phyloP scores from a whole-genome alignment of 176 grass and related monocot species.

The Elaeis guineensis region DNA sequence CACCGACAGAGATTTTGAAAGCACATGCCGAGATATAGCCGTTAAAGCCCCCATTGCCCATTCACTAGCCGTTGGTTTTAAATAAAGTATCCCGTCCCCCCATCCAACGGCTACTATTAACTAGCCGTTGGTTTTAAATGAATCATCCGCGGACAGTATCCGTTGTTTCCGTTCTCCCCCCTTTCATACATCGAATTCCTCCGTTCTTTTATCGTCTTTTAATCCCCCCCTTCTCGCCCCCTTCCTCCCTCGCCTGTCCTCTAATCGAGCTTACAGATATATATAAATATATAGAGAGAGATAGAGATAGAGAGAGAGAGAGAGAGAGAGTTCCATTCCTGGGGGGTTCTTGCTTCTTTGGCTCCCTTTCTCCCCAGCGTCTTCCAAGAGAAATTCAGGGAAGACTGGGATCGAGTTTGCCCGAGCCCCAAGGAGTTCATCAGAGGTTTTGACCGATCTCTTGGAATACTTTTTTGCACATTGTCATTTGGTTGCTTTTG shows the following conservation, averaged over 20 bases:
- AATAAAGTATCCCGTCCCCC: slow-evolving; percentile 2
- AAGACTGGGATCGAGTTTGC: no score
- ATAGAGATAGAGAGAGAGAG: neutral
- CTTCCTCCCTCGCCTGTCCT: neutral
- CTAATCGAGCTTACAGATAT: no score
- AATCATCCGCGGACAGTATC: no score
- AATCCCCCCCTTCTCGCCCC: neutral
- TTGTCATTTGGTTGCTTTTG: no score
- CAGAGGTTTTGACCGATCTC: neutral
- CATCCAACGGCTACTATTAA: slow-evolving; percentile 22
- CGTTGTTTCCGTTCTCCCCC: neutral
- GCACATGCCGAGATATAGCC: slow-evolving; percentile 53
- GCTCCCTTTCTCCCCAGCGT: no score
- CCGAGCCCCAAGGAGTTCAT: no score
- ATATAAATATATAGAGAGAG: neutral
- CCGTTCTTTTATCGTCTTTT: slow-evolving; percentile 32
- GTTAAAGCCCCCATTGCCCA: slow-evolving; percentile 28
- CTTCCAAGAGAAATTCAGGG: no score
- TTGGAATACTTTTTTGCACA: no score
- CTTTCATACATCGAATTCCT: slow-evolving; percentile 3
- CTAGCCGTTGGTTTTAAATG: slow-evolving; percentile 53
- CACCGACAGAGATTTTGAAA: slow-evolving; percentile 31
- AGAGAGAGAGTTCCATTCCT: no score
- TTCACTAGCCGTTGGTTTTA: slow-evolving; percentile 50
- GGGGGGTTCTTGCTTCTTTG: no score